phyloP scores from a whole-genome alignment of 208 protist species.

The Trypanosoma platydactyli region DNA sequence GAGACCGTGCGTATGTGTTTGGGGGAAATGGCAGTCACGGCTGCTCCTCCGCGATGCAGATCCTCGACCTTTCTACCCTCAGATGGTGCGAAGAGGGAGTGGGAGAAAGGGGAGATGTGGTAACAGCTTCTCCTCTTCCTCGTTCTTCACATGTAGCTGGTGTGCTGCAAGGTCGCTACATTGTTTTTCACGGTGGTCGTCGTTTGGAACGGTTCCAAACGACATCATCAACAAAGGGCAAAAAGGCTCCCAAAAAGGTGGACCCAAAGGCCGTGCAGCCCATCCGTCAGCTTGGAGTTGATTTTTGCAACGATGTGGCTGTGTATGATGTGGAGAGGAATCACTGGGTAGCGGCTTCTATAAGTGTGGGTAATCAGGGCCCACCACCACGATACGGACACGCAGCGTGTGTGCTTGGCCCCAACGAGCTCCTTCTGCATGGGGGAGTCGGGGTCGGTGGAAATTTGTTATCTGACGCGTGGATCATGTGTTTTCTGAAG shows the following conservation, averaged over 20 bases:
- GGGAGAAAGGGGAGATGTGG: neutral
- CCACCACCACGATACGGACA: constrained; percentile 26
- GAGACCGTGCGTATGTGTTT: constrained; percentile 52
- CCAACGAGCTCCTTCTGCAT: constrained; percentile 60
- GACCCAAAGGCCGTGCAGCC: constrained; percentile 8
- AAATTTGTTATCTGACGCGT: constrained; percentile 56
- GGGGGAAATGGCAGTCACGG: constrained; percentile 50
- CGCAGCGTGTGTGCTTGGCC: constrained; percentile 28
- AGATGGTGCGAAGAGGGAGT: constrained; percentile 3
- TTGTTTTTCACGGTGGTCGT: constrained; percentile 68
- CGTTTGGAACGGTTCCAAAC: constrained; percentile 26
- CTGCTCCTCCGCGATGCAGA: constrained; percentile 31
- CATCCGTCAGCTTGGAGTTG: constrained; percentile 10
- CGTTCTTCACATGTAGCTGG: constrained; percentile 66
- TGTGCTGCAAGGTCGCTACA: constrained; percentile 55
- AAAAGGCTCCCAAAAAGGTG: constrained; percentile 8
- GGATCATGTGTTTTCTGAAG: constrained; percentile 52
- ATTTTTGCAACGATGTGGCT: constrained; percentile 27
- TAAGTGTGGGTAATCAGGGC: constrained; percentile 9
- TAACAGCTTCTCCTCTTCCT: constrained; percentile 25
- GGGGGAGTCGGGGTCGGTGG: constrained; percentile 64
- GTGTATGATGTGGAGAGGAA: constrained; percentile 24
- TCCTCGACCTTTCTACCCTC: constrained; percentile 31
- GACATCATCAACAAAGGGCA: constrained; percentile 18
- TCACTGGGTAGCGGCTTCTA: constrained; percentile 15